phyloP scores from a whole-genome alignment of 2,329 filamentous ascomycete genomes.

The Ceratocystis alfenasii region DNA sequence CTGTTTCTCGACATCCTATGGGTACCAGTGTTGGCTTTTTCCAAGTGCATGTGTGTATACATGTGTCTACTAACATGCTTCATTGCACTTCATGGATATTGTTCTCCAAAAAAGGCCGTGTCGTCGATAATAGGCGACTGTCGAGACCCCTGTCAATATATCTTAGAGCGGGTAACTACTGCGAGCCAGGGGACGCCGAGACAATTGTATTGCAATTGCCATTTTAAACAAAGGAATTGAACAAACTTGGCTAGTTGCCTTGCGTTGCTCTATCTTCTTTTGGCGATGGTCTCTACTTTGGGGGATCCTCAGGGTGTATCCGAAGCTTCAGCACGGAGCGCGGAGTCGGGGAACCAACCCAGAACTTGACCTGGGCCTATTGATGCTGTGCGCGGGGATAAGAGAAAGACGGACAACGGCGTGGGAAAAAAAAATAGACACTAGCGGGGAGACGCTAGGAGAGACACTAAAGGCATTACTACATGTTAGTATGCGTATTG shows the following conservation, averaged over 20 bases:
- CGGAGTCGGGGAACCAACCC: background rate
- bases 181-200: background rate
- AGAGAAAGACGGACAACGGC: too few relatives aligned
- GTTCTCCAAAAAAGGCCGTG: too few relatives aligned
- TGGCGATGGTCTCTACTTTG: background rate
- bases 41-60: too few relatives aligned
- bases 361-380: too few relatives aligned
- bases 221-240: background rate
- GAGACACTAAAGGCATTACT: background rate
- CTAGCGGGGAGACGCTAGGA: background rate
- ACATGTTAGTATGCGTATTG: background rate
- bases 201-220: constrained; percentile 12
- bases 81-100: too few relatives aligned
- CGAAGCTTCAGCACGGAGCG: background rate
- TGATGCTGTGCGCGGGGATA: too few relatives aligned
- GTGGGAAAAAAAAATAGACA: too few relatives aligned
- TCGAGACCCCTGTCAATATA: too few relatives aligned
- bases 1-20: too few relatives aligned
- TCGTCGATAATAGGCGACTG: too few relatives aligned
- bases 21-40: too few relatives aligned
- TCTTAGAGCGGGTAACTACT: constrained; percentile 2
- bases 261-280: background rate
- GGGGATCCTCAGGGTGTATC: background rate
- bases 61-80: too few relatives aligned
- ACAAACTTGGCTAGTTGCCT: background rate